These are phyloP conservation scores for Salix udensis DNA, from an alignment of 345 rosid genomes.

Conservation along the genomic window DNA sequence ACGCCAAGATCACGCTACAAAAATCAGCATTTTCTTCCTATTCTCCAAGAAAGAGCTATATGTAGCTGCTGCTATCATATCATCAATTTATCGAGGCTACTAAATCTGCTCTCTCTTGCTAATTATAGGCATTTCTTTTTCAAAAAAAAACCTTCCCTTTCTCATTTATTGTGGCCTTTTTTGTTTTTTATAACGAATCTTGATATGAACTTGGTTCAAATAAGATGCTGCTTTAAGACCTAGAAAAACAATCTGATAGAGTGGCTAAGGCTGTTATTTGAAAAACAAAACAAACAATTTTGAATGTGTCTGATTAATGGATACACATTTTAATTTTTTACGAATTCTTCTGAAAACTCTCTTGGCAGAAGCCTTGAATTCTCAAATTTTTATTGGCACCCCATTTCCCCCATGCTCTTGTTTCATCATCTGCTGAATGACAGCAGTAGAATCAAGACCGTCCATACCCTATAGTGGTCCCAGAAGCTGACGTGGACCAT, in stretches of 20 bases:
- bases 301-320: too few relatives aligned
- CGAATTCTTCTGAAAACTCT: too few relatives aligned
- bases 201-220: constrained; percentile 10
- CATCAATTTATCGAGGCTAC: constrained; percentile 23
- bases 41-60: not conserved
- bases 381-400: constrained; percentile 16
- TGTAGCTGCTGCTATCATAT: constrained; percentile 17
- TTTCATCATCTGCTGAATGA: not conserved
- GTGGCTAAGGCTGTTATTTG: too few relatives aligned
- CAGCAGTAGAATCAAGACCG: constrained; percentile 22
- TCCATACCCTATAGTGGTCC: constrained; percentile 2
- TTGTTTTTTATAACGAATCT: constrained; percentile 21
- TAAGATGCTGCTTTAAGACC: constrained; percentile 7
- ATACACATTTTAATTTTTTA: too few relatives aligned
- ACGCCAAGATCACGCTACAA: not conserved
- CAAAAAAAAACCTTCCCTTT: constrained; percentile 4
- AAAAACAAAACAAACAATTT: not conserved
- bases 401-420: not conserved
- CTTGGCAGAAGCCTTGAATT: constrained; percentile 7
- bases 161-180: constrained; percentile 3
- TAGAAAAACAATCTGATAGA: too few relatives aligned
- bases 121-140: constrained; percentile 18
- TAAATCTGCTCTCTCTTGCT: constrained; percentile 4
- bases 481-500: constrained; percentile 22
- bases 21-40: not conserved